Base-by-base conservation (phyloP, 805 yeast genomes). In the Spathaspora boniae region DNA sequence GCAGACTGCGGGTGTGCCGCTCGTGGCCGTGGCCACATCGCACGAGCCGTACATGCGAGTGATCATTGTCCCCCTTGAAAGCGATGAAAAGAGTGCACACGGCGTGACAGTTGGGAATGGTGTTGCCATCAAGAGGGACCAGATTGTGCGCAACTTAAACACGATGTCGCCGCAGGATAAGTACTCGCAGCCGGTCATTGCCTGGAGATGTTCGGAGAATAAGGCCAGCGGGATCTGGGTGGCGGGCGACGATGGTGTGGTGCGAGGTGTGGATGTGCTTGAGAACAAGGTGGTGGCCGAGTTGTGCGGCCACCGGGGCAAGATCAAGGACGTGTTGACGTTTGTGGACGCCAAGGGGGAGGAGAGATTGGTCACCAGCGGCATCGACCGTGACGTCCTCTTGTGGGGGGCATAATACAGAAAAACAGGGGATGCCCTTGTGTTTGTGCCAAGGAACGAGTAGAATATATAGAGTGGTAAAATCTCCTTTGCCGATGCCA, bases 21-120 rank as follows among this genome's bases (percentile, higher is more conserved):
- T 67, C 16, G 50, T 82, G 11, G 78, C 81, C 0, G 71, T 84
- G 6, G 86, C 80, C 0, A 86, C 96, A 0, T 79, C 88, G 1
- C 91, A 86, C 48, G 71, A 74, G 9, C 96, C 96, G 4, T 82
- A 68, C 48, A 76, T 84, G 85, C 57, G 95, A 44, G 44, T 84
- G 9, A 70, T 86, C 1, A 54, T 84, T 0, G 67, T 79, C 0
- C 53, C 62, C 20, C 42, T 79, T n/a, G 75, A 78, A 1, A n/a
- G 26, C 28, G 41, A 27, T 7, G 11, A 5, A 9, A 25, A 21
- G 9, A 16, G 16, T 17, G 8, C 15, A 16, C 44, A 44, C 7
- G 9, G 12, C 7, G n/a, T n/a, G n/a, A n/a, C n/a, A n/a, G n/a
- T n/a, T n/a, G 56, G 47, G 2, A 26, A 19, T 12, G 37, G 21